These are phyloP conservation scores for Malus hybrid DNA, from an alignment of 331 rosid species.

Conservation along the genomic window DNA sequence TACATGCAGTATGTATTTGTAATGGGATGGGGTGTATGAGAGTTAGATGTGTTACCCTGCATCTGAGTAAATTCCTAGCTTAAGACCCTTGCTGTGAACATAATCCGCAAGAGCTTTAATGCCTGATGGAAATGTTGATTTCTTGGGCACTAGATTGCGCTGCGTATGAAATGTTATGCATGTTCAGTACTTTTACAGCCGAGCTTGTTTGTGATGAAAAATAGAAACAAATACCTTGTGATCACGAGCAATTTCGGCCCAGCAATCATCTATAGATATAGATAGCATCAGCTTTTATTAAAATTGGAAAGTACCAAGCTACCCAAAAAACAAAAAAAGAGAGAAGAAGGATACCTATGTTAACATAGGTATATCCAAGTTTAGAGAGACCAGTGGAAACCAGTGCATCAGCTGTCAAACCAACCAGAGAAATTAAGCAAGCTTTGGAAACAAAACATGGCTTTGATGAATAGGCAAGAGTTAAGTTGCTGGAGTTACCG, in stretches of 20 bases:
- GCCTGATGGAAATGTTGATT: slow-evolving; percentile 84
- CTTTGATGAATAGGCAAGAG: background rate
- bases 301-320: background rate
- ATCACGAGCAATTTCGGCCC: slow-evolving; percentile 91
- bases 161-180: slow-evolving; percentile 9
- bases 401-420: slow-evolving; percentile 78
- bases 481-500: slow-evolving; percentile 28
- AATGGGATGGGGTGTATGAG: no score
- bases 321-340: background rate
- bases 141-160: slow-evolving; percentile 67
- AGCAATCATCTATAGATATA: slow-evolving; percentile 68
- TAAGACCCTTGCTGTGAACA: slow-evolving; percentile 89
- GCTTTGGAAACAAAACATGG: background rate
- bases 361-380: slow-evolving; percentile 83
- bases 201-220: background rate
- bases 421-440: background rate
- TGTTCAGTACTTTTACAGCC: background rate
- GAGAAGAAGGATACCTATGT: slow-evolving; percentile 49
- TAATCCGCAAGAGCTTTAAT: slow-evolving; percentile 82
- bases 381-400: slow-evolving; percentile 76
- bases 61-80: slow-evolving; percentile 95
- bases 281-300: background rate
- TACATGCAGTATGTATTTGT: no score
- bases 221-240: slow-evolving; percentile 27
- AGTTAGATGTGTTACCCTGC: slow-evolving; percentile 54